Evolutionary conservation across 257 asterid species (phyloP), one percentile per base, ranked within the genome.

Genomic region (Capsicum chinense): DNA sequence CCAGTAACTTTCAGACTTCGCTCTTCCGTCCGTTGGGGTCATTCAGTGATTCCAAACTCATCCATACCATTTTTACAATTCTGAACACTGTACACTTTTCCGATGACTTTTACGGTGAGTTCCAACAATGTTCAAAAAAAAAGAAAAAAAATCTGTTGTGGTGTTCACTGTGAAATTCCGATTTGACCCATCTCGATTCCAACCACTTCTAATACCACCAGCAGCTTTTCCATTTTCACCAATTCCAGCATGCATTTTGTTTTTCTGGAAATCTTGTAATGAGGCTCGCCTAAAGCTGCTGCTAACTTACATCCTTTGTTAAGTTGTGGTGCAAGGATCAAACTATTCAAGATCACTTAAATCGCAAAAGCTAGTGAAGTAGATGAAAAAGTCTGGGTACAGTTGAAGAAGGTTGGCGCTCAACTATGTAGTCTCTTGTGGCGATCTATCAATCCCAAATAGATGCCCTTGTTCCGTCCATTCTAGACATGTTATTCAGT

Each of bases 1-100:
- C 71, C 2, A 7, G 44, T 4, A 33, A 64, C n/a, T 64, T 26
- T 64, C 9, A 12, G 71, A 64, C 71, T 64, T 64, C 5, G 4
- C 26, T 64, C 71, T 64, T 64, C 12, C 5, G 44, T 64, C 10
- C 71, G 5, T 26, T 42, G n/a, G 71, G 1, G 13, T 0, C n/a
- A 2, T 6, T 44, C 35, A 11, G 47, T 64, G 17, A 17, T 21
- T 64, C 71, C 0, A 15, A 5, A 64, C 71, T 17, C 71, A 64
- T 64, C 71, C 47, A 64, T 64, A 33, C 44, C 47, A 64, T 64
- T 64, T 64, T 64, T 26, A 64, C 44, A 64, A 26, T 64, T 64
- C 44, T 9, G 6, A 64, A 17, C 71, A 64, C 47, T 64, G 7
- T 64, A 26, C 1, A 64, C 71, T 64, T 48, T 33, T 16, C 17